These are phyloP conservation scores for Fraxinus sp. DNA, from an alignment of 305 asterid species.

Conservation along the genomic window DNA sequence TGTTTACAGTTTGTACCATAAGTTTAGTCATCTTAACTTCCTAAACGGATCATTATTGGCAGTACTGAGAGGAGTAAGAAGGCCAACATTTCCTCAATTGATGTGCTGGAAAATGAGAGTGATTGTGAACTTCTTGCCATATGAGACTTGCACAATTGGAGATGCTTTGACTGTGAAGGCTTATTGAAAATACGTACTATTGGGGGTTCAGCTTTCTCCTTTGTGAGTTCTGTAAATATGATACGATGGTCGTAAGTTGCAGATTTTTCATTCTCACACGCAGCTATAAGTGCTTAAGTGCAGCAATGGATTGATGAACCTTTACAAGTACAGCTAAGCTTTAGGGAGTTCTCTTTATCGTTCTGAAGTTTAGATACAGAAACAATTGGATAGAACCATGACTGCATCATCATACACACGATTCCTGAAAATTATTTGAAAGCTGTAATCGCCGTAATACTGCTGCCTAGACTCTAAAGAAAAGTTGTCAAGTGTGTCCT, in stretches of 20 bases:
- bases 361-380: neutral
- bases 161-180: neutral
- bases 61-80: neutral
- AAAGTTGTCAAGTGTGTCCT: neutral
- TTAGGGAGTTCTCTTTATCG: neutral
- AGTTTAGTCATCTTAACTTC: neutral
- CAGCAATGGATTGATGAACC: neutral
- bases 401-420: neutral
- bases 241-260: neutral
- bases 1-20: neutral
- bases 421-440: neutral
- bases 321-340: neutral
- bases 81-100: neutral
- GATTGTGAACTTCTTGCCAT: neutral
- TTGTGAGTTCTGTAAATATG: neutral
- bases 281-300: neutral
- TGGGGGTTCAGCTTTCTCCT: neutral
- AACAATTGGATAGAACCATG: neutral
- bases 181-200: neutral
- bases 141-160: neutral
- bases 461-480: neutral
- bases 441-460: neutral
- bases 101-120: neutral
- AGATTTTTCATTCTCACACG: neutral
- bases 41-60: neutral